Evolutionary conservation across 768 basidiomycete species (phyloP).

Genomic region (Paxillus rubicundulus): DNA sequence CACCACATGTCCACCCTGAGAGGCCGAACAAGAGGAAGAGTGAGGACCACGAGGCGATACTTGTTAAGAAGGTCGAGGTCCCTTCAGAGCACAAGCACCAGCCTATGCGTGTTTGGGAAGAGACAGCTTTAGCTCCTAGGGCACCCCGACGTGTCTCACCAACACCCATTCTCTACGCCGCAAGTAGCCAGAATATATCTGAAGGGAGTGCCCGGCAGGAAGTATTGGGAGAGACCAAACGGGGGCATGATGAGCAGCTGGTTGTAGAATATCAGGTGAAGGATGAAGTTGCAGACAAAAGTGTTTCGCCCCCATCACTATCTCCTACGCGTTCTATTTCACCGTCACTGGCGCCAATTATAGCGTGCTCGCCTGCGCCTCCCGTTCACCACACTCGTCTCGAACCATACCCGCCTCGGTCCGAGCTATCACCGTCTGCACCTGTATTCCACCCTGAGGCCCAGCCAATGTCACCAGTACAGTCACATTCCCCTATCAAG

Average conservation of each 20-base stretch:
- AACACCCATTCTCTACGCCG: background rate
- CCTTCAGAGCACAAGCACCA: conserved; percentile 11
- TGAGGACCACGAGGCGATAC: background rate
- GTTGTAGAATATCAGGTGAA: background rate
- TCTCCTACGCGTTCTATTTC: conserved; percentile 6
- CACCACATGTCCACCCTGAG: background rate
- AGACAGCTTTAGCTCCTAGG: conserved; percentile 10
- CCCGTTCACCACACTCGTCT: background rate
- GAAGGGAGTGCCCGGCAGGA: background rate
- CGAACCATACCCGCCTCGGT: background rate
- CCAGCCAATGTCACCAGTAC: background rate
- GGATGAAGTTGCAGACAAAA: conserved; percentile 1
- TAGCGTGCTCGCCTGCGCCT: background rate
- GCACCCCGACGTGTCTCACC: conserved; percentile 14
- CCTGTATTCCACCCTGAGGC: background rate
- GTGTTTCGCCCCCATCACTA: conserved; percentile 4
- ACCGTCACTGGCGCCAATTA: conserved; percentile 1
- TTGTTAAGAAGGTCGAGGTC: background rate
- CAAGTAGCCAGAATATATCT: background rate
- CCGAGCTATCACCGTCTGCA: background rate
- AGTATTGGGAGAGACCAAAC: background rate
- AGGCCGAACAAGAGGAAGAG: background rate
- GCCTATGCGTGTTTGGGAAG: conserved; percentile 30
- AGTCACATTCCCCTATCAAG: background rate
- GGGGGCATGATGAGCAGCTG: background rate